Percentiles rank a stretch among this genome's conserved stretches.
These are phyloP conservation scores for Gyromitra esculenta DNA, from an alignment of 2,329 filamentous ascomycete genomes.

Conservation along the genomic window DNA sequence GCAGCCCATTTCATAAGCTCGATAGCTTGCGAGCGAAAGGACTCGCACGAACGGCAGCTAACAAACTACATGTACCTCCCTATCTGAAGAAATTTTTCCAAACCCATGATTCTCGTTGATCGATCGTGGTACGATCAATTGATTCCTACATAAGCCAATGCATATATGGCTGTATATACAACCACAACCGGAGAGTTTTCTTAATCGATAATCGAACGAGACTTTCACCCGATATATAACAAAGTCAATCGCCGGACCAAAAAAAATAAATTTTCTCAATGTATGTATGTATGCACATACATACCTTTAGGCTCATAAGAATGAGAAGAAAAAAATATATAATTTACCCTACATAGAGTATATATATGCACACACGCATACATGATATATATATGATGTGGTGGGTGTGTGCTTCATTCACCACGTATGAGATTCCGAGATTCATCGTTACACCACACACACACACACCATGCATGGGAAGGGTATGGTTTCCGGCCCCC, in stretches of 20 bases:
- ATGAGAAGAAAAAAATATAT: background rate
- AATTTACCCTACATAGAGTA: background rate
- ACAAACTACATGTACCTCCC: background rate
- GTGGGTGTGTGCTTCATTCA: background rate
- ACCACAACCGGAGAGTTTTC: background rate
- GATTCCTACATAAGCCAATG: background rate
- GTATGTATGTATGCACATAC: background rate
- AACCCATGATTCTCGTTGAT: background rate
- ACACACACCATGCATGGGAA: background rate
- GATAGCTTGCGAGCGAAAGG: background rate
- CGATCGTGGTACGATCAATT: background rate
- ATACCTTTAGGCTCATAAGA: background rate
- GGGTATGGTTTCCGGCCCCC: conserved; percentile 14
- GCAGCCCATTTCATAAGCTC: background rate
- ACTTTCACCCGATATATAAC: too few species aligned
- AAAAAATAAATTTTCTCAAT: too few species aligned
- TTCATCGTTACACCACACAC: conserved; percentile 17
- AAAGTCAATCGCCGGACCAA: background rate
- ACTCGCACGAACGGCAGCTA: background rate
- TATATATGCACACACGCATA: background rate
- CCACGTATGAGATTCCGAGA: background rate
- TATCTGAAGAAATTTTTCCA: background rate
- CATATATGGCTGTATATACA: background rate
- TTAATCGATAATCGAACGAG: conserved; percentile 20
- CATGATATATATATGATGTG: background rate